Conservation (phyloP, 2,329 filamentous ascomycete genomes). For the Hirsutella minnesotensis region DNA sequence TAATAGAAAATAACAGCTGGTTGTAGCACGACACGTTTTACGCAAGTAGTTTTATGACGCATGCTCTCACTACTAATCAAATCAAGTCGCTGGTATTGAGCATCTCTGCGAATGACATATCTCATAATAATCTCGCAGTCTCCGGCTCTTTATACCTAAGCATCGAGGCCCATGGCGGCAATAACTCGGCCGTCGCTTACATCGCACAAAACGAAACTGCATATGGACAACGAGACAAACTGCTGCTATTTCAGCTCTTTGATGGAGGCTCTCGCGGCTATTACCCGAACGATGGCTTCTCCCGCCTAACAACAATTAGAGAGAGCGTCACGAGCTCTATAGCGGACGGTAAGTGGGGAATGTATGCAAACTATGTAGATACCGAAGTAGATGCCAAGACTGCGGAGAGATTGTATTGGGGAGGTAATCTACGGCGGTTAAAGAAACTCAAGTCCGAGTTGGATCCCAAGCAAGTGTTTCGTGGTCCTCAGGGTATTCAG, state of each 20-base stretch:
- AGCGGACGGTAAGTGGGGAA: constrained; percentile 27
- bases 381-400: constrained; percentile 29
- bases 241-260: constrained; percentile 39
- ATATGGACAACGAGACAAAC: constrained; percentile 29
- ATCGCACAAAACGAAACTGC: constrained; percentile 15
- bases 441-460: constrained; percentile 24
- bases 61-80: constrained; percentile 10
- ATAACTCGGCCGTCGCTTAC: constrained; percentile 23
- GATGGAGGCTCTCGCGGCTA: constrained; percentile 25
- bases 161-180: constrained; percentile 13
- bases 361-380: constrained; percentile 43
- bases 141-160: constrained; percentile 9
- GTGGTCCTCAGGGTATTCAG: constrained; percentile 4
- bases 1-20: too few species aligned
- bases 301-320: constrained; percentile 7
- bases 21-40: constrained; percentile 13
- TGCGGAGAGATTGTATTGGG: constrained; percentile 39
- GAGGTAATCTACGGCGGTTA: constrained; percentile 23
- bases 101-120: neutral
- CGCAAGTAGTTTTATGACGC: constrained; percentile 12
- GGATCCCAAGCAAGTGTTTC: constrained; percentile 28
- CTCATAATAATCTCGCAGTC: constrained; percentile 11
- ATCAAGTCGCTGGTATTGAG: constrained; percentile 4
- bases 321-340: constrained; percentile 21
- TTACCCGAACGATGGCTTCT: constrained; percentile 27